Base-by-base conservation (phyloP, 2,329 filamentous ascomycete species). In the Trichoderma sp. region DNA sequence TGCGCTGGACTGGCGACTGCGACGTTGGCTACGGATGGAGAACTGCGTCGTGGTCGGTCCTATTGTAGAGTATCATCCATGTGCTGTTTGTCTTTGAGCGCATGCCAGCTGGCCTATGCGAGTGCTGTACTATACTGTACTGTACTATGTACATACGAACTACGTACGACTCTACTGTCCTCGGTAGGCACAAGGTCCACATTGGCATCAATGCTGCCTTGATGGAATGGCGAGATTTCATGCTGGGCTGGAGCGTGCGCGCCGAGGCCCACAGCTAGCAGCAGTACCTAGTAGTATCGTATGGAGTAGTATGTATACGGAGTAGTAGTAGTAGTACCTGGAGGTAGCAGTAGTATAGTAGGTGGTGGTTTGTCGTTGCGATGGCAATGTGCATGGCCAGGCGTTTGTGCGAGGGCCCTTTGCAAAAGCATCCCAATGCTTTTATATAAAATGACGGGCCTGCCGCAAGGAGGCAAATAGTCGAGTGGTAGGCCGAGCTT, bases 381-480 rank as follows among this genome's bases (percentile, higher is more conserved):
- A 54, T 64, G 61, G 22, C 61, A 54, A 42, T 29, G 15, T 32
- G 32, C 22, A 15, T 22, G 13, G 29, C 27, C 39, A 34, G 25
- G 57, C 37, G 37, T 39, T 37, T 53, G 32, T 22, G 4, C 60
- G 48, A 53, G 59, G 60, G 35, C 13, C 15, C 19, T 25, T 42
- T 56, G 42, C 13, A 56, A 56, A 35, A 22, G 13, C n/a, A 54
- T 64, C 52, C n/a, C n/a, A n/a, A n/a, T n/a, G n/a, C n/a, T 48
- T 65, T 65, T 57, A 45, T 37, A 56, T 48, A 22, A 57, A 42
- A 65, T 32, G 39, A 34, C 58, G 7, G 58, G 39, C 22, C 59
- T 53, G 59, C 45, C 27, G 61, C 61, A 57, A 57, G 61, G 61
- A 65, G 35, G 27, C 27, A 25, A 65, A 25, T 56, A 35, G 61